Percentiles rank a stretch among this genome's conserved stretches.
Conservation (phyloP, 2,329 filamentous ascomycete species). For the Dichotomopilus funicola region DNA sequence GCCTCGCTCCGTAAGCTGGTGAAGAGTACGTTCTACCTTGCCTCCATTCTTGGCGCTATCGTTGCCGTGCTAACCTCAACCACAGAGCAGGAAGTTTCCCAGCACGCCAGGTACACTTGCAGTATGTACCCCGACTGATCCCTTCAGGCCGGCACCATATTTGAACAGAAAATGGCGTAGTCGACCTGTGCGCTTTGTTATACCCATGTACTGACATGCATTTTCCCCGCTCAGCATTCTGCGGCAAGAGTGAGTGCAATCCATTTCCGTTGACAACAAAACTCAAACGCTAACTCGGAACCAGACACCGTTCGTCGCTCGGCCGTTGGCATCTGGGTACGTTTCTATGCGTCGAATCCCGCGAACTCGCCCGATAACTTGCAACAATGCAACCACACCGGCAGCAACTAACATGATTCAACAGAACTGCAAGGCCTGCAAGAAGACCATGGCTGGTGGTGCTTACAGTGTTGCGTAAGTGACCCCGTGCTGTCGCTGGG, state of each 20-base stretch:
- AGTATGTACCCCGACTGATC: conserved; percentile 15
- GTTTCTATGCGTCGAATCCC: background rate
- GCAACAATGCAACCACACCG: too few relatives aligned
- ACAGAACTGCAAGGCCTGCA: conserved; percentile 88
- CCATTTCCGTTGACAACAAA: background rate
- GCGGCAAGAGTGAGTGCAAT: conserved; percentile 61
- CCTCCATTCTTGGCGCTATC: background rate
- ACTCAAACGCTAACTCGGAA: background rate
- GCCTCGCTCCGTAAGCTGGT: conserved; percentile 98
- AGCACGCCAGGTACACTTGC: conserved; percentile 96
- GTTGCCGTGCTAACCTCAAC: conserved; percentile 5
- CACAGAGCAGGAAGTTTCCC: conserved; percentile 88
- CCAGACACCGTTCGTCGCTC: conserved; percentile 76
- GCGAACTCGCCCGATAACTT: too few relatives aligned
- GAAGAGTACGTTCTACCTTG: conserved; percentile 53
- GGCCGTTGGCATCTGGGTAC: conserved; percentile 63
- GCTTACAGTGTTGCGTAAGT: conserved; percentile 97
- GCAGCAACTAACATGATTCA: conserved; percentile 36
- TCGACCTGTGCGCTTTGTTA: background rate
- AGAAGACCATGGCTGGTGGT: conserved; percentile 88
- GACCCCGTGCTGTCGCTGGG: background rate
- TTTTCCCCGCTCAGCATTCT: conserved; percentile 61
- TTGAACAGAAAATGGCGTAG: background rate
- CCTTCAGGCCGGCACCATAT: background rate
- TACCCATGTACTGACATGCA: conserved; percentile 7